A percentile compares a stretch with the other conserved stretches of the same genome.
Conservation (phyloP, 352 stramenopile species). For the Halophytophthora polymorphica region DNA sequence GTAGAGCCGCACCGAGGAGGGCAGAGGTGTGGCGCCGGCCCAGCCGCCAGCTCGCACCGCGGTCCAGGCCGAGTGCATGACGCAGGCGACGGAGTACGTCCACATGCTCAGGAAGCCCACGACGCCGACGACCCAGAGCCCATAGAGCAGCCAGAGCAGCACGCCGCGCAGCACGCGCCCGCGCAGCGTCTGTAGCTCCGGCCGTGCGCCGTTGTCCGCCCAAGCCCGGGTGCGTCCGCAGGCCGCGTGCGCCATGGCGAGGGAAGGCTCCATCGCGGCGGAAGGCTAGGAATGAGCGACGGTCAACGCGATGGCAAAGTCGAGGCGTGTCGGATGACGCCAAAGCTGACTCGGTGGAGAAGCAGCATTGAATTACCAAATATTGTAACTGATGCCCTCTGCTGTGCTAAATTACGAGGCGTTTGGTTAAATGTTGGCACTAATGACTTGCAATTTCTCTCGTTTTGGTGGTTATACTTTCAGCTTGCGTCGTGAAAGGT, state of each 20-base stretch:
- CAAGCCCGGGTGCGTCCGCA: slow-evolving; percentile 6
- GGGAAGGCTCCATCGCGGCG: too few species aligned
- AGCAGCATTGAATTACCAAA: neutral
- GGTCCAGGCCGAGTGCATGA: slow-evolving; percentile 6
- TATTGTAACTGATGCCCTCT: too few species aligned
- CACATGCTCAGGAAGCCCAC: slow-evolving; percentile 10
- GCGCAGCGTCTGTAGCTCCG: slow-evolving; percentile 10
- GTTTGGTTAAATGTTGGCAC: too few species aligned
- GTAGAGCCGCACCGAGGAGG: slow-evolving; percentile 11
- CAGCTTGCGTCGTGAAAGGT: too few species aligned
- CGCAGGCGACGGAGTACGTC: neutral
- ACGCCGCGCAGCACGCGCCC: slow-evolving; percentile 6
- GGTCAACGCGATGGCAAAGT: too few species aligned
- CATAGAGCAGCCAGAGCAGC: slow-evolving; percentile 13
- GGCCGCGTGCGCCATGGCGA: neutral
- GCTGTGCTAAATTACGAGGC: too few species aligned
- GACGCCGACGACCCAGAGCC: slow-evolving; percentile 23
- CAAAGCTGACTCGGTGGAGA: neutral
- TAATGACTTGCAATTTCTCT: too few species aligned
- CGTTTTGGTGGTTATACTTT: too few species aligned
- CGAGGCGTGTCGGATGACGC: neutral
- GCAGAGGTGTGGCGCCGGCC: neutral
- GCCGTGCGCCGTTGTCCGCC: slow-evolving; percentile 18
- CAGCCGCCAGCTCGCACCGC: neutral
- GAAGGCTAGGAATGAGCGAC: too few species aligned